Evolutionary conservation across 2,329 filamentous ascomycete genomes (phyloP).

Genomic region (Penicillium expansum): DNA sequence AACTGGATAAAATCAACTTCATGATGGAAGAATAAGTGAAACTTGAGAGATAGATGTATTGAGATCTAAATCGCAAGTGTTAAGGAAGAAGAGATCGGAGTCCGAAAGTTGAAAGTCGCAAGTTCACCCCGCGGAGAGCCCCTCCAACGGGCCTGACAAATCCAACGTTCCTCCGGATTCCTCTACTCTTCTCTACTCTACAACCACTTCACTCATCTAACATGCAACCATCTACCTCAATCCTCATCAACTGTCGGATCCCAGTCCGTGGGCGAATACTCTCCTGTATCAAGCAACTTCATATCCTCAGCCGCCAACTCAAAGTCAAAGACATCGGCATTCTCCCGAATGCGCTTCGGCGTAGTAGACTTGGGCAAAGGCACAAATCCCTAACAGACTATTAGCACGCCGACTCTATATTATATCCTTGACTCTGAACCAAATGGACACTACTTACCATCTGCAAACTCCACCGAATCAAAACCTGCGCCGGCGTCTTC

Average conservation of each 20-base stretch:
- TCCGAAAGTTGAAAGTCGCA: neutral
- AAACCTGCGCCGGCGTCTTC: slow-evolving; percentile 69
- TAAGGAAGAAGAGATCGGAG: neutral
- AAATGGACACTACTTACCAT: slow-evolving; percentile 57
- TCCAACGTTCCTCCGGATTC: neutral
- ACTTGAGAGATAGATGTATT: slow-evolving; percentile 1
- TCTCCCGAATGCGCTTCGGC: slow-evolving; percentile 59
- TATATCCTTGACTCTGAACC: neutral
- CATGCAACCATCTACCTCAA: slow-evolving; percentile 12
- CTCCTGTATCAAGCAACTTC: slow-evolving; percentile 53
- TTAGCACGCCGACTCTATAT: neutral
- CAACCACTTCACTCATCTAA: neutral
- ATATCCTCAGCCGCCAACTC: slow-evolving; percentile 58
- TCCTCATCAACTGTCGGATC: slow-evolving; percentile 49
- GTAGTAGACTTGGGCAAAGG: slow-evolving; percentile 64
- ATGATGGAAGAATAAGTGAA: slow-evolving; percentile 53
- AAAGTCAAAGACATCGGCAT: slow-evolving; percentile 60
- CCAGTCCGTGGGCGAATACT: slow-evolving; percentile 59
- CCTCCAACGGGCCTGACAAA: slow-evolving; percentile 2
- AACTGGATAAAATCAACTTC: slow-evolving; percentile 81
- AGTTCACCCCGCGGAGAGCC: slow-evolving; percentile 2
- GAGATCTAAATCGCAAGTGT: neutral
- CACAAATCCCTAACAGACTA: slow-evolving; percentile 52
- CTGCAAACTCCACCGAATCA: slow-evolving; percentile 77
- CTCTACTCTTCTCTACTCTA: neutral